Evolutionary conservation across 148 eudicot species (phyloP).

Genomic region (Silene uniflora): DNA sequence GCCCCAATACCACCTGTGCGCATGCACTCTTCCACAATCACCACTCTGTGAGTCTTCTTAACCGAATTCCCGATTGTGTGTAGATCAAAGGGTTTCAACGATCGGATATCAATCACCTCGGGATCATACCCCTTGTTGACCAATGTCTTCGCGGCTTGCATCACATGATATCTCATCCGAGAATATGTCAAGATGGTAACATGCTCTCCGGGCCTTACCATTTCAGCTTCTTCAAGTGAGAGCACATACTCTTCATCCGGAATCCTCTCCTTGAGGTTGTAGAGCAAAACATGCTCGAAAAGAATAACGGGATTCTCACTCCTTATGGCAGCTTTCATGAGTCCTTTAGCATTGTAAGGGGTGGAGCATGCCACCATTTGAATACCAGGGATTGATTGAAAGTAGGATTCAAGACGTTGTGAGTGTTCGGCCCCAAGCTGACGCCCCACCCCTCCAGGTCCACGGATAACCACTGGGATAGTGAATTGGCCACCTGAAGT

Average conservation of each 20-base stretch:
- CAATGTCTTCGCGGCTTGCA: slow-evolving; percentile 81
- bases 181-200: slow-evolving; percentile 84
- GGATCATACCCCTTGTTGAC: slow-evolving; percentile 89
- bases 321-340: slow-evolving; percentile 90
- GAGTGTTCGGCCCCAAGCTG: slow-evolving; percentile 94
- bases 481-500: slow-evolving; percentile 93
- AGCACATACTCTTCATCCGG: slow-evolving; percentile 77
- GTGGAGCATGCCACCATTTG: slow-evolving; percentile 94
- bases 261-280: slow-evolving; percentile 78
- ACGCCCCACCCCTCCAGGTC: slow-evolving; percentile 92
- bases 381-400: slow-evolving; percentile 80
- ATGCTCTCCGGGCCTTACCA: slow-evolving; percentile 88
- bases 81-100: slow-evolving; percentile 81
- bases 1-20: slow-evolving; percentile 92
- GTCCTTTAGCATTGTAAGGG: slow-evolving; percentile 80
- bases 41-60: slow-evolving; percentile 80
- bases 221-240: slow-evolving; percentile 82
- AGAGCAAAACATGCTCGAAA: slow-evolving; percentile 81
- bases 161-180: slow-evolving; percentile 85
- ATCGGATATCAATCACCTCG: slow-evolving; percentile 85
- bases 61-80: slow-evolving; percentile 77
- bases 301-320: slow-evolving; percentile 85
- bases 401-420: slow-evolving; percentile 78
- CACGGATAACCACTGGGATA: slow-evolving; percentile 79
- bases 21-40: slow-evolving; percentile 94